These are phyloP conservation scores for Colletotrichum coccodes DNA, from an alignment of 2,329 filamentous ascomycete species.

Conservation along the genomic window DNA sequence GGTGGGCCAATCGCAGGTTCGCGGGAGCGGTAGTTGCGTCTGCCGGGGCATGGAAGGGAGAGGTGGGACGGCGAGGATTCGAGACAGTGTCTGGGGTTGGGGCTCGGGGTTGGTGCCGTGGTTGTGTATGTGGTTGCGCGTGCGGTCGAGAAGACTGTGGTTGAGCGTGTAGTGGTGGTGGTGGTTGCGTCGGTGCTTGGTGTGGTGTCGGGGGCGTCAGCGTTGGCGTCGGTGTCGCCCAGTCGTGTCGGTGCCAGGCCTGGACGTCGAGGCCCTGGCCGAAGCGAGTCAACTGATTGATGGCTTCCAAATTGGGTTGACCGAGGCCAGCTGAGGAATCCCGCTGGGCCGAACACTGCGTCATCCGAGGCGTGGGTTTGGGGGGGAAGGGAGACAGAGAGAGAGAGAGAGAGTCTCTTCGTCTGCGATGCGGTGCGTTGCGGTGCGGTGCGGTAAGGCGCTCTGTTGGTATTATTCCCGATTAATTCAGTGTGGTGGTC, in stretches of 20 bases:
- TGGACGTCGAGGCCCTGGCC: conserved; percentile 30
- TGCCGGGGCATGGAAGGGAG: conserved; percentile 28
- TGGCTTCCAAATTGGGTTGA: conserved; percentile 31
- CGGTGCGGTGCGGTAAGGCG: too few relatives aligned
- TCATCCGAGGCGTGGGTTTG: conserved; percentile 25
- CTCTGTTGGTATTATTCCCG: too few relatives aligned
- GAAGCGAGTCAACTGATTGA: conserved; percentile 31
- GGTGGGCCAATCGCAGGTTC: conserved; percentile 26
- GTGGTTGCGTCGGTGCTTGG: neutral
- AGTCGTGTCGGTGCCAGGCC: conserved; percentile 21
- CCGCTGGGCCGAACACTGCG: conserved; percentile 31
- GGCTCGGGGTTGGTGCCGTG: neutral
- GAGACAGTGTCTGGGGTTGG: conserved; percentile 23
- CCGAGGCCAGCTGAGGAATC: conserved; percentile 30
- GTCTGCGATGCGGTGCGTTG: neutral
- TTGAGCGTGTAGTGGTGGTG: neutral
- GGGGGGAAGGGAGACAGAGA: neutral
- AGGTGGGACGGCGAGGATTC: neutral
- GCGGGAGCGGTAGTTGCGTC: neutral
- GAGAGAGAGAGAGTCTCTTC: neutral
- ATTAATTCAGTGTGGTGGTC: too few relatives aligned
- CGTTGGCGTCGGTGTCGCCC: neutral
- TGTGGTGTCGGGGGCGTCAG: neutral
- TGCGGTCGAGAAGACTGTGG: neutral
- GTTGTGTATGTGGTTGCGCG: neutral